Base-by-base conservation (phyloP, 805 yeast genomes). In the Zygoascus biomembranicola region DNA sequence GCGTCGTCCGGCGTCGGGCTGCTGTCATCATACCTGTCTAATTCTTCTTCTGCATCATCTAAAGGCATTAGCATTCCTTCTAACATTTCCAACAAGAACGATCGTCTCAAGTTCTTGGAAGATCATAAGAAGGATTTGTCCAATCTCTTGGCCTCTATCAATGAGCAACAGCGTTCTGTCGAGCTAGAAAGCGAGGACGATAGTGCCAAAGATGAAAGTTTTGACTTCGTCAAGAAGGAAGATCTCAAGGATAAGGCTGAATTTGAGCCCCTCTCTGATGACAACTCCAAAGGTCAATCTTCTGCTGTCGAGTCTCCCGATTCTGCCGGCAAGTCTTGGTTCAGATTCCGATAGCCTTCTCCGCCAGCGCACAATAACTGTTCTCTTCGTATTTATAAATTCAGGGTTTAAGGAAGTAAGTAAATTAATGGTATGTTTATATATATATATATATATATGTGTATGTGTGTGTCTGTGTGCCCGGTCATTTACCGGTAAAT, bases 151-250 rank as follows among this genome's bases (percentile, higher is more conserved):
- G 16, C 54, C 20, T 28, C 51, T 11, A 55, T 59, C n/a, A 58
- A 55, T 20, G 52, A 48, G 23, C 58, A 58, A 37, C 32, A 50
- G 14, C 32, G 28, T 16, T 20, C 46, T 14, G 55, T 58, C 18
- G 58, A 54, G 43, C 52, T 45, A 20, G 59, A 57, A 32, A 45
- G 50, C 8, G 52, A 46, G n/a, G 55, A 43, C 26, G 43, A 41
- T 11, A 9, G 49, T 18, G 47, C 31, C 16, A 13, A 42, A 18
- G 58, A 56, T 13, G 32, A 39, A n/a, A 62, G 57, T 23, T 60
- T 58, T 47, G 62, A 60, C 37, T 49, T 60, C 9, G 62, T 60
- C 35, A 53, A 52, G 47, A 37, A 31, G 14, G 62, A 60, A 23
- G 63, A 60, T 8, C 14, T 28, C 47, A 23, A 44, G 47, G 47